These are phyloP conservation scores for Globisporangium radiosum DNA, from an alignment of 352 stramenopile genomes.

Conservation along the genomic window DNA sequence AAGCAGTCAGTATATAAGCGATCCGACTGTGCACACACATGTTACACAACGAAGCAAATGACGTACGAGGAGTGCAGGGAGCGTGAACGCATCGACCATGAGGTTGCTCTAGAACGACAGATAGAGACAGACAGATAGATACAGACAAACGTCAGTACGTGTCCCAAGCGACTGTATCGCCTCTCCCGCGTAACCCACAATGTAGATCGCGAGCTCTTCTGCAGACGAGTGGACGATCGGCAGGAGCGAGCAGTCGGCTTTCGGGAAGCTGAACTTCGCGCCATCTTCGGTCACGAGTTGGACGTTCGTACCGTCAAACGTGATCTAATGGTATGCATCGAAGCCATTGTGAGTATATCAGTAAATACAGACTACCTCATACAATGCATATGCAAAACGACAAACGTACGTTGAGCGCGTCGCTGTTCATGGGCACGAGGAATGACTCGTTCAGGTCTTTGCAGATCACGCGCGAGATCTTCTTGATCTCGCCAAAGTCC, in stretches of 20 bases:
- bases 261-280: slow-evolving; percentile 93
- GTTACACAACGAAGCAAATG: background rate
- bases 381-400: background rate
- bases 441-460: slow-evolving; percentile 97
- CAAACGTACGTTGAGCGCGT: slow-evolving; percentile 80
- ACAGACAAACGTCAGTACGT: background rate
- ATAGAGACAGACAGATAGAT: background rate
- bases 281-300: slow-evolving; percentile 93
- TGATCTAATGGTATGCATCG: slow-evolving; percentile 36
- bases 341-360: no score
- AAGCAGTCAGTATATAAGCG: background rate
- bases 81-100: slow-evolving; percentile 80
- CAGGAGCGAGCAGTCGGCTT: slow-evolving; percentile 92
- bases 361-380: no score
- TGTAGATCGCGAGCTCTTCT: slow-evolving; percentile 95
- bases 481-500: slow-evolving; percentile 98
- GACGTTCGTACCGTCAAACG: slow-evolving; percentile 83
- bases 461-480: slow-evolving; percentile 91
- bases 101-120: slow-evolving; percentile 61
- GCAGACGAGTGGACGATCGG: slow-evolving; percentile 96
- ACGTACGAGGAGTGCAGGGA: slow-evolving; percentile 59
- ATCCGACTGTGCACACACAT: background rate
- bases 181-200: slow-evolving; percentile 44
- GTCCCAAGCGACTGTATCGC: background rate
- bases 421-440: slow-evolving; percentile 92